Conservation (phyloP, 441 rosid species). For the Euphorbia celastroides region DNA sequence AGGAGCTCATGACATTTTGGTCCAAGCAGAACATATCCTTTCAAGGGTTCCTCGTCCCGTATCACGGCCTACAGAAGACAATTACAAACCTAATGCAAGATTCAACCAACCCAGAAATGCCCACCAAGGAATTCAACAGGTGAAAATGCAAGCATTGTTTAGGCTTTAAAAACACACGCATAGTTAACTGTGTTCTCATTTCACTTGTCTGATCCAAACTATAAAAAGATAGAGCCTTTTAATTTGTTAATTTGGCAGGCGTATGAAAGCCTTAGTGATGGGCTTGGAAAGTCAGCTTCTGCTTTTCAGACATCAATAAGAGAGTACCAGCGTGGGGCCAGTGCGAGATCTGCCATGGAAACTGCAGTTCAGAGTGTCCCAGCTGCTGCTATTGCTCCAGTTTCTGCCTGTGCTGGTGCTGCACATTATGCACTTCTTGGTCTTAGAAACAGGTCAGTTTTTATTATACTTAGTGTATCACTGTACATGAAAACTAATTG, state of each 20-base stretch:
- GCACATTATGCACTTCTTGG: conserved; percentile 83
- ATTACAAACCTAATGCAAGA: conserved; percentile 55
- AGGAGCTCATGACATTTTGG: conserved; percentile 77
- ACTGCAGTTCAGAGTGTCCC: conserved; percentile 84
- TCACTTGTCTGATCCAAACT: too few species aligned
- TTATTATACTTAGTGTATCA: too few species aligned
- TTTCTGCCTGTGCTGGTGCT: conserved; percentile 84
- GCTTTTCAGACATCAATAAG: conserved; percentile 77
- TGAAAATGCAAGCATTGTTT: conserved; percentile 20
- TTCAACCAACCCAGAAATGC: conserved; percentile 84
- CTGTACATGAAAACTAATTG: not conserved
- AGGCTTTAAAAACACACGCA: not conserved
- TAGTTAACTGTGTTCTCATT: too few species aligned
- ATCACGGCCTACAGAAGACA: conserved; percentile 42
- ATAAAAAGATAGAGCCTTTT: not conserved
- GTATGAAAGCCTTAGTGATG: conserved; percentile 76
- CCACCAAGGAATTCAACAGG: conserved; percentile 91
- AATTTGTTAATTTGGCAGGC: conserved; percentile 69
- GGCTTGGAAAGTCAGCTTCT: conserved; percentile 90
- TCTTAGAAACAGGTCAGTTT: conserved; percentile 75
- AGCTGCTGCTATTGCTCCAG: conserved; percentile 91
- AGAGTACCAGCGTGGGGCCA: conserved; percentile 83
- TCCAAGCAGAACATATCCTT: conserved; percentile 68
- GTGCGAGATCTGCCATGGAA: conserved; percentile 81
- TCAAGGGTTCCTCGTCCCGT: conserved; percentile 51